These are phyloP conservation scores for Yamadazyma endophytica DNA, from an alignment of 805 yeast genomes.

Conservation along the genomic window DNA sequence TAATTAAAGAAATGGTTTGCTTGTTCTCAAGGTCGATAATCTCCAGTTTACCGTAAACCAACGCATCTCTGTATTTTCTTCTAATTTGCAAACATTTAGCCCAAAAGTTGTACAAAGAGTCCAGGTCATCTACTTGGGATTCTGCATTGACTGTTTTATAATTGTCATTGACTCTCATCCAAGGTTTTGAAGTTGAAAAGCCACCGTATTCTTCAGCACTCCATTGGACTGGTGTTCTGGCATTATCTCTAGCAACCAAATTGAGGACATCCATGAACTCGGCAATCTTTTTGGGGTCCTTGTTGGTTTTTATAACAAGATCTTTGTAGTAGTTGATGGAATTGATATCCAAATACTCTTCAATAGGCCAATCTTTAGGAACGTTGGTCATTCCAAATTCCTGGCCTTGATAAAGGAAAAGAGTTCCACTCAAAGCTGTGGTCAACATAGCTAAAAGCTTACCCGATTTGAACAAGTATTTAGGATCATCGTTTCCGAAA, in stretches of 20 bases:
- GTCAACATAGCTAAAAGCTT: slow-evolving; percentile 47
- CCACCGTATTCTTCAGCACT: slow-evolving; percentile 42
- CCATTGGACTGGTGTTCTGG: slow-evolving; percentile 60
- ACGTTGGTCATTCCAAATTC: slow-evolving; percentile 56
- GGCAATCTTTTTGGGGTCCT: slow-evolving; percentile 5
- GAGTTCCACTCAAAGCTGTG: slow-evolving; percentile 48
- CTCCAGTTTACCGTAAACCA: slow-evolving; percentile 42
- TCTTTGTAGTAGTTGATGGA: slow-evolving; percentile 39
- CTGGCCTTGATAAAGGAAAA: slow-evolving; percentile 58
- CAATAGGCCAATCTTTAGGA: slow-evolving; percentile 38
- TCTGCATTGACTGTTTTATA: slow-evolving; percentile 47
- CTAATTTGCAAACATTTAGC: slow-evolving; percentile 39
- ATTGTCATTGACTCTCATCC: slow-evolving; percentile 52
- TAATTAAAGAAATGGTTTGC: slow-evolving; percentile 36
- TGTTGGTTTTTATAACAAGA: slow-evolving; percentile 20
- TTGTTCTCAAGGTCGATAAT: slow-evolving; percentile 40
- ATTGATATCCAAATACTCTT: slow-evolving; percentile 49
- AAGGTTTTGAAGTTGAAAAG: slow-evolving; percentile 46
- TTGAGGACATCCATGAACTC: slow-evolving; percentile 29
- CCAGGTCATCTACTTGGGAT: slow-evolving; percentile 41
- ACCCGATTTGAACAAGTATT: slow-evolving; percentile 34
- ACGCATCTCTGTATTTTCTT: slow-evolving; percentile 39
- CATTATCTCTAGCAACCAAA: slow-evolving; percentile 47
- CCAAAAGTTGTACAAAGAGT: slow-evolving; percentile 47
- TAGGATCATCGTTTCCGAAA: slow-evolving; percentile 38